These are phyloP conservation scores for Phytophthora idaei DNA, from an alignment of 352 stramenopile genomes.

Conservation along the genomic window DNA sequence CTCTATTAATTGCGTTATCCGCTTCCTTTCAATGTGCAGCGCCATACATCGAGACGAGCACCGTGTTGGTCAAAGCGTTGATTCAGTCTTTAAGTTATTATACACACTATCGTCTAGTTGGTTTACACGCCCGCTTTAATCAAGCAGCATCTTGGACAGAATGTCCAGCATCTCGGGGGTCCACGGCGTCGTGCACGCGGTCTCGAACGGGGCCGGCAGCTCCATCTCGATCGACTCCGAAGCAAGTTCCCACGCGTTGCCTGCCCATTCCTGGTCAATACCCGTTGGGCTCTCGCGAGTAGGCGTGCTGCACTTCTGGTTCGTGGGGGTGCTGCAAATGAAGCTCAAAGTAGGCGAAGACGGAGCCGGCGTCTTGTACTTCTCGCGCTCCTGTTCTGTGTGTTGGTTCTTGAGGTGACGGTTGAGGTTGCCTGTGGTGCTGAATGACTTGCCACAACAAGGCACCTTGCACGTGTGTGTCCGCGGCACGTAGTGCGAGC, in stretches of 20 bases:
- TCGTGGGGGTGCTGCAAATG: slow-evolving; percentile 30
- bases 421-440: slow-evolving; percentile 57
- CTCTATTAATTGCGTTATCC: too few species aligned
- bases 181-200: slow-evolving; percentile 41
- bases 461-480: slow-evolving; percentile 44
- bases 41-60: background rate
- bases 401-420: slow-evolving; percentile 58
- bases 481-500: slow-evolving; percentile 42
- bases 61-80: slow-evolving; percentile 10
- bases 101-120: slow-evolving; percentile 32
- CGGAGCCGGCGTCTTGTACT: slow-evolving; percentile 17
- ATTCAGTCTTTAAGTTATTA: slow-evolving; percentile 34
- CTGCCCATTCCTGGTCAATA: slow-evolving; percentile 38
- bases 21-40: too few species aligned
- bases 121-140: slow-evolving; percentile 26
- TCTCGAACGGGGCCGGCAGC: slow-evolving; percentile 32
- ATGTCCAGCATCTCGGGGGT: slow-evolving; percentile 49
- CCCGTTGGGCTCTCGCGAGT: slow-evolving; percentile 37
- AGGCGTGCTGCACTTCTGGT: slow-evolving; percentile 23
- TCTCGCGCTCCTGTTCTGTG: slow-evolving; percentile 28
- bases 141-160: slow-evolving; percentile 41
- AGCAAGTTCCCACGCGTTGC: slow-evolving; percentile 26
- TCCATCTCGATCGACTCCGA: slow-evolving; percentile 22
- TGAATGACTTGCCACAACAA: slow-evolving; percentile 54
- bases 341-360: slow-evolving; percentile 17